phyloP scores from a whole-genome alignment of 306 rosid genomes.

The Corylus avellana region DNA sequence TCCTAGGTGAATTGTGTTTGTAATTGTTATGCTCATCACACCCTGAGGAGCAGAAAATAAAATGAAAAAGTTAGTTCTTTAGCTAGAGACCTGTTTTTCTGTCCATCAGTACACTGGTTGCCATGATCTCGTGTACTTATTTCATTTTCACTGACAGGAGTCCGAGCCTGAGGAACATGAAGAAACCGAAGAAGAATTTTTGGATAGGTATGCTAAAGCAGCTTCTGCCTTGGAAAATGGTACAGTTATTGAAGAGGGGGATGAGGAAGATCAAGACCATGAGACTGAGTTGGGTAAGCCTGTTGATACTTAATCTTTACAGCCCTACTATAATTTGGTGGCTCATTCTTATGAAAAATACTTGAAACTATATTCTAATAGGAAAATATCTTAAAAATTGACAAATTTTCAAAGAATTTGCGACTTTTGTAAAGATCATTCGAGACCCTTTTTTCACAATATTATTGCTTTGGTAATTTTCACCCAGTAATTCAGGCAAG shows the following conservation, averaged over 20 bases:
- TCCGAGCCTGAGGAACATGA: constrained; percentile 75
- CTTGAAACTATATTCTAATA: not conserved
- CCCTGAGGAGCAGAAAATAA: not conserved
- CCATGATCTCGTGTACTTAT: constrained; percentile 9
- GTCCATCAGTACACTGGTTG: constrained; percentile 1
- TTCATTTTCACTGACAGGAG: constrained; percentile 41
- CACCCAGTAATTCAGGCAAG: not conserved
- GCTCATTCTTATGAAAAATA: not conserved
- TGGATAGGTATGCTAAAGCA: constrained; percentile 81
- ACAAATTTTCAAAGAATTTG: constrained; percentile 7
- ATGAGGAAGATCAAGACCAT: constrained; percentile 65
- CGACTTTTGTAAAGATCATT: constrained; percentile 5
- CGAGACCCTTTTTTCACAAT: not conserved
- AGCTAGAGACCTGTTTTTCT: constrained; percentile 4
- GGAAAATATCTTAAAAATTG: not conserved
- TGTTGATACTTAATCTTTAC: not conserved
- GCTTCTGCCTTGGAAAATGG: constrained; percentile 75
- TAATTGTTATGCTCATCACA: not conserved
- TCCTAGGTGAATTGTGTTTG: not conserved
- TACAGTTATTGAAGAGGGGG: constrained; percentile 69
- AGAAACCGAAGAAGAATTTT: constrained; percentile 85
- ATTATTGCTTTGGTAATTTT: not conserved
- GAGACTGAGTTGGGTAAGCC: constrained; percentile 64
- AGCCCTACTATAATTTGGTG: not conserved
- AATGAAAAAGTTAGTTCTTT: not conserved